Percentiles rank a stretch among this genome's conserved stretches.
phyloP scores from a whole-genome alignment of 306 rosid species.

The Astragalus glycyphyllos region DNA sequence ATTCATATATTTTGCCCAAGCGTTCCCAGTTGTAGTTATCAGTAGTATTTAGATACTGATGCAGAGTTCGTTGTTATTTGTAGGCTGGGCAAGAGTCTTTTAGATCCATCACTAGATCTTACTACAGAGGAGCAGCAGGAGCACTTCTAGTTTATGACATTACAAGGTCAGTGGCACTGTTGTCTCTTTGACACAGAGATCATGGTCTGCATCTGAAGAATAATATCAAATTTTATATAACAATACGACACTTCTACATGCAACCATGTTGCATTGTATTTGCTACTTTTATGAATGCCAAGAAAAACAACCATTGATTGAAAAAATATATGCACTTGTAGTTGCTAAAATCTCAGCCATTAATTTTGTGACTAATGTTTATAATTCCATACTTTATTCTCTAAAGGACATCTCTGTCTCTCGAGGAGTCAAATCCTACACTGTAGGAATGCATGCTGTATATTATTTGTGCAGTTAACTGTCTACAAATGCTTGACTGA shows the following conservation, averaged over 20 bases:
- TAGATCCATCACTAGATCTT: constrained; percentile 96
- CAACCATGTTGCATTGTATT: constrained; percentile 20
- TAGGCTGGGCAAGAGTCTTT: constrained; percentile 99
- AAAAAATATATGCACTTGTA: background rate
- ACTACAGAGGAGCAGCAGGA: constrained; percentile 97
- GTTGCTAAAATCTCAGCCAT: background rate
- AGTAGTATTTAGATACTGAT: constrained; percentile 34
- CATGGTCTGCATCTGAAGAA: constrained; percentile 1
- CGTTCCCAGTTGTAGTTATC: background rate
- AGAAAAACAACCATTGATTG: background rate
- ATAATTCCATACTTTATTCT: background rate
- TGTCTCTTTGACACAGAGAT: constrained; percentile 12
- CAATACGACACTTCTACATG: background rate
- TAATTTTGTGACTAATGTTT: background rate
- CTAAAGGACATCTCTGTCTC: background rate
- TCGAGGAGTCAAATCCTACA: background rate
- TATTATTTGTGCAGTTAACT: background rate
- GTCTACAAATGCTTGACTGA: background rate
- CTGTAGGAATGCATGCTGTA: constrained; percentile 22
- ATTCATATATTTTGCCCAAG: constrained; percentile 15
- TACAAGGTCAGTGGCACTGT: constrained; percentile 68
- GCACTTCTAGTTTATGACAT: constrained; percentile 98
- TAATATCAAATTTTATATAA: constrained; percentile 10
- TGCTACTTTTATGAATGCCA: constrained; percentile 6
- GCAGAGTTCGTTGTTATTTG: constrained; percentile 36